Percentiles rank a stretch among this genome's conserved stretches.
phyloP scores from a whole-genome alignment of 805 yeast genomes.

The Sungouiella thailandica region DNA sequence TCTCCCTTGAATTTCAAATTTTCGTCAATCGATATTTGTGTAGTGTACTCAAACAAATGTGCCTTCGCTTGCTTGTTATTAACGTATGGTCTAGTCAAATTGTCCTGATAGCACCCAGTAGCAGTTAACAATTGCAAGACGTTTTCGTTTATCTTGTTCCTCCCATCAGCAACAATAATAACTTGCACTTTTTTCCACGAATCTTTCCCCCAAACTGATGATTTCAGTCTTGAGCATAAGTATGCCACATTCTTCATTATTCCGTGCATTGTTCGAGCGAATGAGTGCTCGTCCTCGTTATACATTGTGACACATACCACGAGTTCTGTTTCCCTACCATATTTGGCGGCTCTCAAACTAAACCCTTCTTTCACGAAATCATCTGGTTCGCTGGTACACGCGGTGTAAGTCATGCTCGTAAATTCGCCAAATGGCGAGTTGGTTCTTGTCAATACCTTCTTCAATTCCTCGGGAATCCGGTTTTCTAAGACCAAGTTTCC shows the following conservation, averaged over 20 bases:
- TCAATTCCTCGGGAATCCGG: constrained; percentile 87
- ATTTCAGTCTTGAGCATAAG: constrained; percentile 71
- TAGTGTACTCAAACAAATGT: constrained; percentile 92
- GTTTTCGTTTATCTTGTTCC: constrained; percentile 80
- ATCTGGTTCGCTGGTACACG: constrained; percentile 92
- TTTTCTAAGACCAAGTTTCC: constrained; percentile 89
- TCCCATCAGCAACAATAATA: constrained; percentile 87
- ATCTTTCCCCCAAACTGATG: constrained; percentile 91
- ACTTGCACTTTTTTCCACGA: constrained; percentile 98
- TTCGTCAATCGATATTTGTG: constrained; percentile 89
- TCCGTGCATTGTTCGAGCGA: constrained; percentile 91
- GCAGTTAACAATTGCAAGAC: constrained; percentile 87
- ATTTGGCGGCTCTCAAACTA: constrained; percentile 77
- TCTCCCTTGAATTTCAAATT: constrained; percentile 86
- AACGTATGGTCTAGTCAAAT: constrained; percentile 91
- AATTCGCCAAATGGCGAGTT: constrained; percentile 81
- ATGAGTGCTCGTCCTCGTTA: constrained; percentile 85
- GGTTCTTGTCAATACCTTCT: constrained; percentile 77
- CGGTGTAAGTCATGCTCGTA: constrained; percentile 94
- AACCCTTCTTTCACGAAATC: constrained; percentile 77
- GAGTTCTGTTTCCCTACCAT: constrained; percentile 86
- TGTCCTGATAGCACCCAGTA: constrained; percentile 95
- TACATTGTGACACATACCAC: constrained; percentile 95
- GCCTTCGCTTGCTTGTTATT: constrained; percentile 90
- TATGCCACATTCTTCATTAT: constrained; percentile 91